These are phyloP conservation scores for Sordaria brevicollis DNA, from an alignment of 495 filamentous ascomycete genomes.

Conservation along the genomic window DNA sequence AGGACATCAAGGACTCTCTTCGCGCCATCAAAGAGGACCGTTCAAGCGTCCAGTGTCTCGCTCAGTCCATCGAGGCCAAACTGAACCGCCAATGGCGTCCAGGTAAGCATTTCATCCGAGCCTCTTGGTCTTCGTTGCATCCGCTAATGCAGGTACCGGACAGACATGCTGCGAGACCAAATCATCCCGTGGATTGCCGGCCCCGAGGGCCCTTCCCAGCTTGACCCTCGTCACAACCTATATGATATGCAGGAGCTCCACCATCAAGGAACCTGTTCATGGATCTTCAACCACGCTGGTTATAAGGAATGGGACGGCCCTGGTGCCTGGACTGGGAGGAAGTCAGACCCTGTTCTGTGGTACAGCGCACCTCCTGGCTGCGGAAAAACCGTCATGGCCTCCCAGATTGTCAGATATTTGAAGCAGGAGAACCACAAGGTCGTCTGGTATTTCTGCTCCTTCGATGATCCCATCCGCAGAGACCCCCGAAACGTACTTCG, in stretches of 20 bases:
- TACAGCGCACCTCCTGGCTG: slow-evolving; percentile 21
- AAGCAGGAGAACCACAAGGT: slow-evolving; percentile 8
- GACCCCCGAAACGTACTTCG: slow-evolving; percentile 12
- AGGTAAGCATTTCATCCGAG: background rate
- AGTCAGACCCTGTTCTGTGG: slow-evolving; percentile 16
- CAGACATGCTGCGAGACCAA: slow-evolving; percentile 2
- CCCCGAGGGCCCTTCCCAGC: background rate
- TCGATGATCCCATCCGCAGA: slow-evolving; percentile 15
- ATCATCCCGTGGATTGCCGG: slow-evolving; percentile 17
- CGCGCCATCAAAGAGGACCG: slow-evolving; percentile 5
- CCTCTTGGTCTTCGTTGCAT: background rate
- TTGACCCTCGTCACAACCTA: slow-evolving; percentile 14
- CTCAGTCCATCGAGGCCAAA: slow-evolving; percentile 1
- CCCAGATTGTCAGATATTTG: slow-evolving; percentile 11
- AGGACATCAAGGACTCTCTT: slow-evolving; percentile 3
- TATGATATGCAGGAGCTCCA: slow-evolving; percentile 8
- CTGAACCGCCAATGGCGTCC: slow-evolving; percentile 3
- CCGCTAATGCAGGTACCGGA: background rate
- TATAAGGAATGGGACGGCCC: slow-evolving; percentile 13
- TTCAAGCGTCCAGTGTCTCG: background rate
- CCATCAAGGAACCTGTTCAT: slow-evolving; percentile 19
- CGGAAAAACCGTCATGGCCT: slow-evolving; percentile 18
- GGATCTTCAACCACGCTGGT: slow-evolving; percentile 18
- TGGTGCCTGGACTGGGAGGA: background rate
- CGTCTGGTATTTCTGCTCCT: slow-evolving; percentile 23